Percentiles rank a stretch among this genome's conserved stretches.
phyloP scores from a whole-genome alignment of 768 basidiomycete species.

The Russula vinacea region DNA sequence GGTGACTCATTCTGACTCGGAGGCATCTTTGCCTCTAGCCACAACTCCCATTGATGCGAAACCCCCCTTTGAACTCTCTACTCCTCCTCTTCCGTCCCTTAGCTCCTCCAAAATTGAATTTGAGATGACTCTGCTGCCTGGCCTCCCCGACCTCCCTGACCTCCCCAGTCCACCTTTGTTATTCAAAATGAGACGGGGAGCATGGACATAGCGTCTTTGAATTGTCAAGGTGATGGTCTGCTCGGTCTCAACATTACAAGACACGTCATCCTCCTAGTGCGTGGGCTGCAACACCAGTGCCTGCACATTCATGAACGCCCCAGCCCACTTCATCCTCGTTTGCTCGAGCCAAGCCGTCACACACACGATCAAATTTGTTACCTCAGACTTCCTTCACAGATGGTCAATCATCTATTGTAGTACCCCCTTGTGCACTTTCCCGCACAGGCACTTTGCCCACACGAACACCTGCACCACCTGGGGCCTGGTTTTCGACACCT shows the following conservation, averaged over 20 bases:
- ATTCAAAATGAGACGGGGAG: conserved; percentile 46
- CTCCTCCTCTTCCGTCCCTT: conserved; percentile 50
- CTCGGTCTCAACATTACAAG: conserved; percentile 38
- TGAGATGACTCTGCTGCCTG: conserved; percentile 64
- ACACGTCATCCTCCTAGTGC: conserved; percentile 49
- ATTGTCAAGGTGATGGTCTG: conserved; percentile 28
- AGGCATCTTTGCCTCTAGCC: conserved; percentile 17
- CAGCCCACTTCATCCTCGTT: conserved; percentile 11
- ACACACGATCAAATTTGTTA: conserved; percentile 27
- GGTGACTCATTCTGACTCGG: background rate
- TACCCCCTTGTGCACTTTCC: conserved; percentile 17
- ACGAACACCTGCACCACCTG: conserved; percentile 49
- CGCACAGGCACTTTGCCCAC: conserved; percentile 20
- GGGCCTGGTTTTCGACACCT: conserved; percentile 52
- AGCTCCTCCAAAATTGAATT: conserved; percentile 48
- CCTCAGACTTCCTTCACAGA: conserved; percentile 23
- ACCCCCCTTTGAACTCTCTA: conserved; percentile 38
- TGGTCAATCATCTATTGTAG: background rate
- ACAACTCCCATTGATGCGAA: conserved; percentile 25
- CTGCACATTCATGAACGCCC: conserved; percentile 29
- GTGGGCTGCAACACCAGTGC: conserved; percentile 44
- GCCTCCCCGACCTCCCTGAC: conserved; percentile 57
- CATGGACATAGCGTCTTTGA: conserved; percentile 34
- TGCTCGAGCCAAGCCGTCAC: conserved; percentile 4
- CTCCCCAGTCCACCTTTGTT: conserved; percentile 65